Conservation (phyloP, 306 rosid species). For the Argentina anserina region DNA sequence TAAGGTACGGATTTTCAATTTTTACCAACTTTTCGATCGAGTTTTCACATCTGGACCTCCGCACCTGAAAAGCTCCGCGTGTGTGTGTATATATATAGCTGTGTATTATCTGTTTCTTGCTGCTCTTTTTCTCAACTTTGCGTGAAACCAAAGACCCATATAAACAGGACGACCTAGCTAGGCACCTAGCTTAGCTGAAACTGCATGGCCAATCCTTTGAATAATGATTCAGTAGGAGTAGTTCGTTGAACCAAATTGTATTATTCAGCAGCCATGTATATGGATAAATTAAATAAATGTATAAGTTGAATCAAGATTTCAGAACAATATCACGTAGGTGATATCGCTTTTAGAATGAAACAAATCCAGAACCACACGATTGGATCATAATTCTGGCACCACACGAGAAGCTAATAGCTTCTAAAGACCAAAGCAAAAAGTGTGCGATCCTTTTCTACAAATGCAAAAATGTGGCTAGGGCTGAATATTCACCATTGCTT, state of each 20-base stretch:
- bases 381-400: constrained; percentile 4
- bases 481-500: neutral
- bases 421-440: neutral
- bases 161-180: neutral
- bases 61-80: no score
- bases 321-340: neutral
- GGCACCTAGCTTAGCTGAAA: neutral
- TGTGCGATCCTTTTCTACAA: neutral
- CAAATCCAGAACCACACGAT: constrained; percentile 6
- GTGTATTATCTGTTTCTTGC: constrained; percentile 19
- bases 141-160: constrained; percentile 25
- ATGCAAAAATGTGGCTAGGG: neutral
- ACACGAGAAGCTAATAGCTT: no score
- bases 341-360: neutral
- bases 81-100: no score
- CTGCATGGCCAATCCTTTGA: neutral
- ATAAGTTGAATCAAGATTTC: neutral
- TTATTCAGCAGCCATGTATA: neutral
- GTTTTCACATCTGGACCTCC: no score
- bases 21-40: no score
- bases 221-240: neutral
- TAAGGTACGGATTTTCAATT: no score
- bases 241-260: neutral
- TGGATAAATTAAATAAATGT: neutral
- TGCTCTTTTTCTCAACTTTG: constrained; percentile 20